Evolutionary conservation across 2,329 filamentous ascomycete genomes (phyloP).

Genomic region (Blastomyces emzantsi): DNA sequence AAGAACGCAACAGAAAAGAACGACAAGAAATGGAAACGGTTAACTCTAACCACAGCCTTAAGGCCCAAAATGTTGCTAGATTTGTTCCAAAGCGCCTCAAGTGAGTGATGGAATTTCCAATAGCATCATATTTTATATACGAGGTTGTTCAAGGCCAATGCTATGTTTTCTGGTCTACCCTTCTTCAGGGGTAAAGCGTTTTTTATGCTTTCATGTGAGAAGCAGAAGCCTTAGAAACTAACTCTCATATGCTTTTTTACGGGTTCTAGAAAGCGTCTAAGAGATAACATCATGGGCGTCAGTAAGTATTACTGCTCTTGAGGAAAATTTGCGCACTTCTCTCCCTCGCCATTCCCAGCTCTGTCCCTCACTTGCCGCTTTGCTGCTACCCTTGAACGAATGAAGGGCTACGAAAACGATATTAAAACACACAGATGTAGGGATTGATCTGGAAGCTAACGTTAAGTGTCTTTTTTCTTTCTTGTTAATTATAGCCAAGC

Average conservation of each 20-base stretch:
- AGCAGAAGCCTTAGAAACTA: constrained; percentile 22
- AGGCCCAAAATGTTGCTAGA: not conserved
- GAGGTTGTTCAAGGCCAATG: not conserved
- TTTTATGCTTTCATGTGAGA: no score
- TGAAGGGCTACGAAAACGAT: not conserved
- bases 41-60: not conserved
- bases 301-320: constrained; percentile 19
- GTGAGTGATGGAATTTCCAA: not conserved
- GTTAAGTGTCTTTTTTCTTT: not conserved
- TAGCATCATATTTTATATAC: not conserved
- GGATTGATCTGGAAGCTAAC: not conserved
- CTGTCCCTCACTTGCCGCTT: not conserved
- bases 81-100: not conserved
- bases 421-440: not conserved
- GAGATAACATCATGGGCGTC: constrained; percentile 24
- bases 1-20: not conserved
- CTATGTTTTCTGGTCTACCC: not conserved
- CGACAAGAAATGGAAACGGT: not conserved
- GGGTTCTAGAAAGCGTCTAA: constrained; percentile 14
- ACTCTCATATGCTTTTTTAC: constrained; percentile 10
- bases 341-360: not conserved
- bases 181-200: not conserved
- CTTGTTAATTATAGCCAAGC: constrained; percentile 18
- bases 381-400: not conserved
- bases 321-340: no score